Evolutionary conservation across 257 asterid genomes (phyloP), one percentile per base, ranked within the genome.

Genomic region (Jaltomata sinuosa): DNA sequence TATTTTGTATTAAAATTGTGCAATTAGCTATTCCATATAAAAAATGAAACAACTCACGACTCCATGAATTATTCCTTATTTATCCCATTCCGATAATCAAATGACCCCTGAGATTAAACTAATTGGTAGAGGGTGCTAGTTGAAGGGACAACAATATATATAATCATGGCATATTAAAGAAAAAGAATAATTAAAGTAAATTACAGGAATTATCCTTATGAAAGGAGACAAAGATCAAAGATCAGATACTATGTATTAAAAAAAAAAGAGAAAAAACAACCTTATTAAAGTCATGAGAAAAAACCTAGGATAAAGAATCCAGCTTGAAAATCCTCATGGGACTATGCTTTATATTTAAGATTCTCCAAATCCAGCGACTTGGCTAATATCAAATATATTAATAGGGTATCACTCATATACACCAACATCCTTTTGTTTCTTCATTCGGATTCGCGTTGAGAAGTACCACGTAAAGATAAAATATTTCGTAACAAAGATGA

Each of bases 331-430:
- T 54, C 19, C 6, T 54, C n/a, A 31, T 83, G 55, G 84, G 83
- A 86, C 76, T 83, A 55, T 88, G 68, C 80, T 64, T 85, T 84
- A 84, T 85, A 45, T 59, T 79, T 85, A 76, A 86, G 94, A 88
- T 90, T 88, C 89, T 86, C 83, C 89, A 84, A 86, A 90, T 90
- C 94, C 88, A 85, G 54, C 86, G 82, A 86, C 89, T 83, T 81
- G 14, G 83, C 62, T 86, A 86, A 81, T 72, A 87, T 86, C 90
- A 79, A 68, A 79, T 64, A 76, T 25, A 64, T 21, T 64, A 53
- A 72, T 40, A 74, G 8, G 38, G 11, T 12, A 72, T 42, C 11
- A 72, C 55, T 72, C 45, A 21, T 40, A 6, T 38, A 11, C 80
- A 12, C 32, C 6, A 59, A 11, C 8, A 2, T 1, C n/a, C 22